These are phyloP conservation scores for Penicillium paxilli DNA, from an alignment of 495 filamentous ascomycete genomes.

Conservation along the genomic window DNA sequence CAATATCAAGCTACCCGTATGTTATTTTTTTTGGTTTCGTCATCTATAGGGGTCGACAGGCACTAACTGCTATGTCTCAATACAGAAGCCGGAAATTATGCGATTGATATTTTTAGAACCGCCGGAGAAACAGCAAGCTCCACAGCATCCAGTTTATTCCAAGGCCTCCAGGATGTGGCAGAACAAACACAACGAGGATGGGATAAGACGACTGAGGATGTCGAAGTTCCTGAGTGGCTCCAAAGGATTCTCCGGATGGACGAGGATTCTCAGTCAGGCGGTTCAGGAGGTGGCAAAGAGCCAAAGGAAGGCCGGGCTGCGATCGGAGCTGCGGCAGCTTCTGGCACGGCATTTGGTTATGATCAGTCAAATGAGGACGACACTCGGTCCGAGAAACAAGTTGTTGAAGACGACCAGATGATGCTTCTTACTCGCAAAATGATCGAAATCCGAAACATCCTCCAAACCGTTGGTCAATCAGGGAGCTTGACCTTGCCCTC, in stretches of 20 bases:
- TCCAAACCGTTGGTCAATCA: conserved; percentile 89
- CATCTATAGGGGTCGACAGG: background rate
- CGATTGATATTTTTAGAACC: conserved; percentile 71
- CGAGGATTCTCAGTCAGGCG: conserved; percentile 45
- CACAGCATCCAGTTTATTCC: conserved; percentile 65
- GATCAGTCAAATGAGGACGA: conserved; percentile 73
- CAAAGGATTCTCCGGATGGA: conserved; percentile 66
- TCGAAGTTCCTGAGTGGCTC: conserved; percentile 84
- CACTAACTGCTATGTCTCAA: conserved; percentile 23
- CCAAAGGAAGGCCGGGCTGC: conserved; percentile 64
- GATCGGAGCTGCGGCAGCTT: conserved; percentile 53
- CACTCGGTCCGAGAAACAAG: conserved; percentile 56
- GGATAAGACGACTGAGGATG: conserved; percentile 76
- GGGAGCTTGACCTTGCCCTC: conserved; percentile 84
- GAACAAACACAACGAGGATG: conserved; percentile 78
- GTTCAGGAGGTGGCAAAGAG: conserved; percentile 48
- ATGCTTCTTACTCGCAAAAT: conserved; percentile 99
- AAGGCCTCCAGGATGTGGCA: conserved; percentile 69
- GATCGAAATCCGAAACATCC: conserved; percentile 95
- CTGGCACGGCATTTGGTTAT: conserved; percentile 76
- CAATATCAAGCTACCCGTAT: conserved; percentile 94
- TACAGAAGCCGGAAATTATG: conserved; percentile 86
- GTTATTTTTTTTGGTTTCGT: conserved; percentile 31
- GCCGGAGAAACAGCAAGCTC: conserved; percentile 67
- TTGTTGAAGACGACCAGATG: conserved; percentile 95